Evolutionary conservation across 495 filamentous ascomycete genomes (phyloP), one percentile per base, ranked within the genome.

Genomic region (Talaromyces stipitatus): DNA sequence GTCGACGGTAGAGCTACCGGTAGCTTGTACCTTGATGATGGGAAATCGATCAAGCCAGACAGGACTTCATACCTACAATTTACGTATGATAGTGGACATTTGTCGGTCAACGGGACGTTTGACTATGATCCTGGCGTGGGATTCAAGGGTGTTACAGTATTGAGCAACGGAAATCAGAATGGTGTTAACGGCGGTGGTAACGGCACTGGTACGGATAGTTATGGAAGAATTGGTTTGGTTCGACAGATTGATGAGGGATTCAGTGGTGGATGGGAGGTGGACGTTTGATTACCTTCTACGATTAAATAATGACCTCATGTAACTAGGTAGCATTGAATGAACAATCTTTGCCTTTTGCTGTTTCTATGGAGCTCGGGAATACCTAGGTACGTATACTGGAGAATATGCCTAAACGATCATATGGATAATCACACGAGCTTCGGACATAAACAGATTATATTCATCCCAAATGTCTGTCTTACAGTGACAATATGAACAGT

Each of bases 21-120:
- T 10, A 38, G 45, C 23, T 24, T 61, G 22, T 61, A 61, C 18
- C 50, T 61, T 18, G 60, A 61, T 28, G 60, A 61, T 20, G 60
- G 60, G 0, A 52, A 52, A 14, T 54, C 46, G 12, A 47, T 61
- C 18, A 32, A 52, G 3, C 57, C 60, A 12, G 7, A 5, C 9
- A 2, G 30, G 27, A 36, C 18, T 4, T 38, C 24, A 4, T 36
- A 38, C 23, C 24, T 54, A 9, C n/a, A 54, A 23, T 54, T 54
- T 14, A 54, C 29, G n/a, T 54, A 36, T 18, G 51, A 54, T 24
- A 54, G 41, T 41, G 51, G 51, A 2, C 51, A 54, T 27, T 54
- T 54, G 33, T 27, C 28, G 18, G 30, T 38, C 10, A 24, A 18
- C 16, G 51, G 51, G 8, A 23, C 51, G 18, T 54, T 54, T 54